Conservation (phyloP, 2,329 filamentous ascomycete species). For the Trichocomaceae sp. region DNA sequence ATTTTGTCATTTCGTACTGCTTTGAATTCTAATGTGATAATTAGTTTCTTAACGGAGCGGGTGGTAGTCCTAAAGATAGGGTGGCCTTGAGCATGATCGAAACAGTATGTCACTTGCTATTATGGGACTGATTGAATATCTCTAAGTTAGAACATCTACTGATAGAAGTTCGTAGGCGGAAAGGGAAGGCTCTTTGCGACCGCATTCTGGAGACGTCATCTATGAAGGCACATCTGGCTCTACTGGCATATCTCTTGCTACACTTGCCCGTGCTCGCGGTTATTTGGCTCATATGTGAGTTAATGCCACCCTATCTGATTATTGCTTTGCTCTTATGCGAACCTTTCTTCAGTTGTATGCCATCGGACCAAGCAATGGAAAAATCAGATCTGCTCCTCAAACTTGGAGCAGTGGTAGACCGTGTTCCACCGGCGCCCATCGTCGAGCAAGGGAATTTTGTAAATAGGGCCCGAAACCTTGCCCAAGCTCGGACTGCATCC, state of each 20-base stretch:
- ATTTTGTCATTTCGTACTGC: not conserved
- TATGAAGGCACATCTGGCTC: conserved; percentile 97
- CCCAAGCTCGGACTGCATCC: conserved; percentile 60
- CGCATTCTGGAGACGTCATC: conserved; percentile 81
- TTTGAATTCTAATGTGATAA: conserved; percentile 13
- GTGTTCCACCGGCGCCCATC: conserved; percentile 84
- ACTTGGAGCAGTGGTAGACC: conserved; percentile 86
- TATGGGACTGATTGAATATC: not conserved
- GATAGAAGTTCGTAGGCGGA: conserved; percentile 55
- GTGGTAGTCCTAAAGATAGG: conserved; percentile 88
- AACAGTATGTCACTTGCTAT: conserved; percentile 33
- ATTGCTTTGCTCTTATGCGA: not conserved
- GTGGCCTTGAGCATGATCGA: conserved; percentile 87
- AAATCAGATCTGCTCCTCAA: conserved; percentile 85
- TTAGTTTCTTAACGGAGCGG: conserved; percentile 84
- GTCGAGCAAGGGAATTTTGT: conserved; percentile 92
- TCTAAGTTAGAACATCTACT: not conserved
- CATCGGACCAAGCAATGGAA: conserved; percentile 78
- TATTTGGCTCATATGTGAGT: conserved; percentile 81
- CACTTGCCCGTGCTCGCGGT: conserved; percentile 77
- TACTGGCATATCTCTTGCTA: conserved; percentile 90
- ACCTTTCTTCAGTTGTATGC: conserved; percentile 64
- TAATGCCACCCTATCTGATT: not conserved
- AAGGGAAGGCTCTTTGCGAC: conserved; percentile 64
- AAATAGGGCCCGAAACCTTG: conserved; percentile 75